These are phyloP conservation scores for Clonostachys chloroleuca DNA, from an alignment of 2,329 filamentous ascomycete genomes.

Conservation along the genomic window DNA sequence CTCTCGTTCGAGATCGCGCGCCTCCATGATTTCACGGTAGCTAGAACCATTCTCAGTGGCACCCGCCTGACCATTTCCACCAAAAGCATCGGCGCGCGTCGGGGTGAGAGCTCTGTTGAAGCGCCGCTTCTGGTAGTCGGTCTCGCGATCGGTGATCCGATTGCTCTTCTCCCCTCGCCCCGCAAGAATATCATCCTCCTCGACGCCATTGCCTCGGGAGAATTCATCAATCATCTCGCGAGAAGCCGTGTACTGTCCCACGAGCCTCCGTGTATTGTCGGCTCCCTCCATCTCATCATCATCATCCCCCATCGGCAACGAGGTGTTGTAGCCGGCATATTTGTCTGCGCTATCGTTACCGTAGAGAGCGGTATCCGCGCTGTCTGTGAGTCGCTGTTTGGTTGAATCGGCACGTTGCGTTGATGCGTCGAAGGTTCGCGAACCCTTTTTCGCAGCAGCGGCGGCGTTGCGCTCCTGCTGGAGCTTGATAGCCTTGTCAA, in stretches of 20 bases:
- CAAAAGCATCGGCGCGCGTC: conserved; percentile 81
- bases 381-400: conserved; percentile 88
- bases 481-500: conserved; percentile 81
- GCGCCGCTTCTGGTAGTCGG: conserved; percentile 94
- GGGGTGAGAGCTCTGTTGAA: conserved; percentile 86
- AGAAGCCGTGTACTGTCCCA: conserved; percentile 95
- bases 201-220: conserved; percentile 76
- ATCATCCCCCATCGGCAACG: conserved; percentile 73
- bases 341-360: conserved; percentile 73
- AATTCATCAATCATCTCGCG: conserved; percentile 92
- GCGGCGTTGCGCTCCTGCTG: conserved; percentile 89
- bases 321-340: conserved; percentile 87
- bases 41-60: conserved; percentile 68
- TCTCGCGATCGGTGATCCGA: conserved; percentile 88
- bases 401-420: conserved; percentile 82
- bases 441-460: conserved; percentile 74
- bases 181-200: conserved; percentile 86
- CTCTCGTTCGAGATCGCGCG: conserved; percentile 86
- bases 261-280: conserved; percentile 70
- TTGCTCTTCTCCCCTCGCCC: conserved; percentile 82
- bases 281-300: conserved; percentile 74
- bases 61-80: conserved; percentile 66
- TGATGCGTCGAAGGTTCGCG: conserved; percentile 70
- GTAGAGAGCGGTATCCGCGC: conserved; percentile 85
- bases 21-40: conserved; percentile 88